Evolutionary conservation across 805 yeast genomes (phyloP).

Genomic region (Myxozyma sirexii): DNA sequence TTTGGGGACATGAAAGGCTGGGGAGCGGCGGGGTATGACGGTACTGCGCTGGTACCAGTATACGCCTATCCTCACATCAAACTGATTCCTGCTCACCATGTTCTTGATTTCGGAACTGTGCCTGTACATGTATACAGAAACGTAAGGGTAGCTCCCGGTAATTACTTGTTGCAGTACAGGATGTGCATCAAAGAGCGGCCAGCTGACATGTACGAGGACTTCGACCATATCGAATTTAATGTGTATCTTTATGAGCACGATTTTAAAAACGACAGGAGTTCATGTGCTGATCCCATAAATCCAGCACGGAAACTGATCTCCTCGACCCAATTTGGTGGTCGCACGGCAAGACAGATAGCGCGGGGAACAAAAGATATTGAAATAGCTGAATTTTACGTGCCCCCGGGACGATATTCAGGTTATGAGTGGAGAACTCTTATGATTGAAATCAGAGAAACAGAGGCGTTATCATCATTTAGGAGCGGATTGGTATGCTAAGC

Average conservation of each 20-base stretch:
- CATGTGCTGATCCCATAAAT: background rate
- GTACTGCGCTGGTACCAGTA: constrained; percentile 3
- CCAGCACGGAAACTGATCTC: constrained; percentile 2
- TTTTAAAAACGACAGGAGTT: constrained; percentile 7
- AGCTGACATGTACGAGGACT: constrained; percentile 3
- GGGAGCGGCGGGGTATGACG: constrained; percentile 12
- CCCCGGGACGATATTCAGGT: constrained; percentile 11
- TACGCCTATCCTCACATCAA: constrained; percentile 9
- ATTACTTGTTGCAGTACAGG: constrained; percentile 5
- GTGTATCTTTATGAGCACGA: constrained; percentile 2
- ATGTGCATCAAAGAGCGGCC: constrained; percentile 10
- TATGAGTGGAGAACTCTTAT: constrained; percentile 7
- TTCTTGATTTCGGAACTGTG: constrained; percentile 1
- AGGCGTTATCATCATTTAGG: background rate
- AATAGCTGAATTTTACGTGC: constrained; percentile 1
- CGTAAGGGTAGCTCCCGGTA: constrained; percentile 8
- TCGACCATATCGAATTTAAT: constrained; percentile 7
- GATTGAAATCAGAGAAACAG: constrained; percentile 7
- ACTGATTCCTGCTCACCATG: constrained; percentile 10
- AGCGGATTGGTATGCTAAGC: constrained; percentile 4
- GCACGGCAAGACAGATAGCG: background rate
- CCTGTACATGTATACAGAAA: constrained; percentile 9
- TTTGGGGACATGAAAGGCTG: constrained; percentile 14
- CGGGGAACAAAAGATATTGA: constrained; percentile 5
- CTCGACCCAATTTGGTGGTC: background rate